Evolutionary conservation across 352 stramenopile genomes (phyloP), one percentile per base, ranked within the genome.

Genomic region (Thalassiosira hispida): DNA sequence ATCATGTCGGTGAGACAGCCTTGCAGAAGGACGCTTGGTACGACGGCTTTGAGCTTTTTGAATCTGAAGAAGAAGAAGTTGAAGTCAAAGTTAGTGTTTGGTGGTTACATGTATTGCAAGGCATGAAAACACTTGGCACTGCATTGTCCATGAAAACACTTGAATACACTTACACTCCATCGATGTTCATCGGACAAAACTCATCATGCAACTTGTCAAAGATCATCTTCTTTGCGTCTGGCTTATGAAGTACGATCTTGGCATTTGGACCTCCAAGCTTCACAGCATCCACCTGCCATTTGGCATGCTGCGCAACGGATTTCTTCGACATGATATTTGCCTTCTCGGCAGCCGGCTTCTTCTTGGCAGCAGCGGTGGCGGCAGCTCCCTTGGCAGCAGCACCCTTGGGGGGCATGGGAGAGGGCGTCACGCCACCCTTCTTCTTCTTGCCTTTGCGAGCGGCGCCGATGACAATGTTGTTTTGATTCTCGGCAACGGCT

Each of bases 111-210:
- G n/a, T 12, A 25, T 53, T 47, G 9, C 40, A 49, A 18, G 40
- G 40, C 52, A 62, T 23, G 14, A 62, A 62, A 6, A 20, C 9
- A 18, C 40, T 18, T 4, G 16, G 4, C n/a, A 49, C 16, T 42
- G 35, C 23, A 27, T 29, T 6, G n/a, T 8, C 6, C 18, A 59
- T 9, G 61, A 67, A 35, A 44, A 52, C 18, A 55, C 25, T 6
- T 11, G 12, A 61, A 25, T 40, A 64, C 16, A 56, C 73, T 82
- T 79, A 87, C 67, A 91, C 78, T 44, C 87, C 65, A 11, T 81
- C 88, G 62, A 91, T 91, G 63, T 93, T 91, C 78, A 91, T 90
- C 2, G 88, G 88, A 51, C 52, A 27, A 67, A 93, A 91, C 11
- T 52, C 57, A 74, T 91, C 81, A 55, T 84, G 66, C 27, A 91